Percentiles rank a stretch among this genome's conserved stretches.
Evolutionary conservation across 495 filamentous ascomycete genomes (phyloP).

Genomic region (Tuber calosporum): DNA sequence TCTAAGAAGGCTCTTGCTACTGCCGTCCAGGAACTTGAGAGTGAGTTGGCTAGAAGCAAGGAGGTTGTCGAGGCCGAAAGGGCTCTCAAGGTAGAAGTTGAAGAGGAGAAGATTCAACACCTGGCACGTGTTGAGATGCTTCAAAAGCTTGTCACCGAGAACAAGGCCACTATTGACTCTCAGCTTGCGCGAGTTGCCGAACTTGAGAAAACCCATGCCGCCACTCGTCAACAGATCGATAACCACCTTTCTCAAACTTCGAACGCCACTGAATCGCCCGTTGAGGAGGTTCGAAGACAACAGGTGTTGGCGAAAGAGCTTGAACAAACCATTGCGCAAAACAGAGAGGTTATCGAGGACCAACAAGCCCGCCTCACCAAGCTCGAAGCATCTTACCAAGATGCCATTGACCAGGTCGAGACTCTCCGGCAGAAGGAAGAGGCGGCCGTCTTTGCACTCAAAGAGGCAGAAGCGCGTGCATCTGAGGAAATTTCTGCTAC

Average conservation of each 20-base stretch:
- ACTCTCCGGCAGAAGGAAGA: constrained; percentile 47
- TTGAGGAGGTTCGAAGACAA: constrained; percentile 22
- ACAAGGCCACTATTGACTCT: constrained; percentile 61
- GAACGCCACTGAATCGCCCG: constrained; percentile 17
- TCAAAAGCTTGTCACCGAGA: constrained; percentile 67
- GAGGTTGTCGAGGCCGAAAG: constrained; percentile 42
- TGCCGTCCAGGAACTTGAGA: constrained; percentile 66
- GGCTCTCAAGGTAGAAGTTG: constrained; percentile 44
- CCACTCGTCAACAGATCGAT: constrained; percentile 54
- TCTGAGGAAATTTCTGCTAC: constrained; percentile 16
- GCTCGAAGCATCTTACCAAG: constrained; percentile 40
- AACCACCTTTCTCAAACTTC: constrained; percentile 40
- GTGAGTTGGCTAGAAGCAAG: constrained; percentile 45
- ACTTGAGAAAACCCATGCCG: constrained; percentile 58
- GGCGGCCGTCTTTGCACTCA: constrained; percentile 35
- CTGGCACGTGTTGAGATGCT: constrained; percentile 59
- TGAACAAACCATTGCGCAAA: constrained; percentile 35
- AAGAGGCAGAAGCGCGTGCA: constrained; percentile 34
- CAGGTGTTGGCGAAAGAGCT: constrained; percentile 25
- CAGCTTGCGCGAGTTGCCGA: constrained; percentile 58
- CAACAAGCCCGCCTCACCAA: constrained; percentile 35
- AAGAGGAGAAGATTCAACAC: constrained; percentile 54
- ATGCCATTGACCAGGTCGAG: constrained; percentile 41
- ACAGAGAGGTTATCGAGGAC: constrained; percentile 37
- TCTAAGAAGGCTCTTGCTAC: constrained; percentile 66